These are phyloP conservation scores for Penicillium expansum DNA, from an alignment of 2,329 filamentous ascomycete species.

Conservation along the genomic window DNA sequence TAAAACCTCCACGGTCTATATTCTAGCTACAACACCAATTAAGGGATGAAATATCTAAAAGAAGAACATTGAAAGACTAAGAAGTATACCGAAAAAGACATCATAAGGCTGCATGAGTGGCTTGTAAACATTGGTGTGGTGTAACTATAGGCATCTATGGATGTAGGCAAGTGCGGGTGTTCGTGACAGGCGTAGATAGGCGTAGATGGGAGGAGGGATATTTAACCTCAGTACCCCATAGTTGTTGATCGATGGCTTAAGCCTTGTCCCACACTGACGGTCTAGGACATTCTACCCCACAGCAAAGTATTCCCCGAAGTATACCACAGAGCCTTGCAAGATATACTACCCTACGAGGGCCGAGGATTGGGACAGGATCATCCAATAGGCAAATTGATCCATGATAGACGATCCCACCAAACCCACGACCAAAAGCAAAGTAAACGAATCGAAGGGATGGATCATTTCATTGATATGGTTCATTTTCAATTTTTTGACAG, in stretches of 20 bases:
- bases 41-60: too few species aligned
- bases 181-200: not conserved
- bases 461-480: slow-evolving; percentile 42
- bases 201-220: too few species aligned
- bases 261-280: not conserved
- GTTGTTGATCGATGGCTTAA: not conserved
- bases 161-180: not conserved
- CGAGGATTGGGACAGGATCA: not conserved
- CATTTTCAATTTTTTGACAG: slow-evolving; percentile 36
- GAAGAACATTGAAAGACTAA: not conserved
- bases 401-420: not conserved
- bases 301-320: not conserved
- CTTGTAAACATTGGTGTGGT: too few species aligned
- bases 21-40: not conserved
- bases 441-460: slow-evolving; percentile 13
- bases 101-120: not conserved
- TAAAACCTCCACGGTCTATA: not conserved
- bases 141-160: too few species aligned
- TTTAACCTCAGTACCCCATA: not conserved
- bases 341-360: slow-evolving; percentile 3
- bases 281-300: not conserved
- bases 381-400: not conserved
- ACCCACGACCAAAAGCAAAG: not conserved
- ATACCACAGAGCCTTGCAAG: not conserved
- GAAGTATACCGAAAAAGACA: too few species aligned